phyloP scores from a whole-genome alignment of 2,329 filamentous ascomycete species.

The Akanthomyces lecanii region DNA sequence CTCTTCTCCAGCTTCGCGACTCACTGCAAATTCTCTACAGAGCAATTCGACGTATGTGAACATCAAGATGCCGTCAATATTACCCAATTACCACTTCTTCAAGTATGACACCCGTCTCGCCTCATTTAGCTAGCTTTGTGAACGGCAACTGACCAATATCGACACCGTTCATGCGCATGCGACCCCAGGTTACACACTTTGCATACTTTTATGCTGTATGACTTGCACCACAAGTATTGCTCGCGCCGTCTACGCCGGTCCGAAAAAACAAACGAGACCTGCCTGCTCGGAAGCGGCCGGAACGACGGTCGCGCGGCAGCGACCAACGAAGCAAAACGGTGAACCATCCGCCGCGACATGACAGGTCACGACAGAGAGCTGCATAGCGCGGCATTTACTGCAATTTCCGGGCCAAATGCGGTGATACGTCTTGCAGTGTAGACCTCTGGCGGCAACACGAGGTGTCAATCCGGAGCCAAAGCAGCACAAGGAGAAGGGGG shows the following conservation, averaged over 20 bases:
- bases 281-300: not conserved
- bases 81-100: not conserved
- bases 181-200: not conserved
- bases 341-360: not conserved
- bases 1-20: not conserved
- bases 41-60: not conserved
- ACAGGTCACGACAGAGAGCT: not conserved
- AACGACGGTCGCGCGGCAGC: not conserved
- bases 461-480: not conserved
- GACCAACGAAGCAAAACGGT: not conserved
- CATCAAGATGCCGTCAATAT: not conserved
- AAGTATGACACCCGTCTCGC: not conserved
- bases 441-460: not conserved
- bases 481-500: not conserved
- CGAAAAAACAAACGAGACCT: not conserved
- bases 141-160: not conserved
- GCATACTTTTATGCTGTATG: not conserved
- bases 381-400: not conserved
- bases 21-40: not conserved
- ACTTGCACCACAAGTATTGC: not conserved
- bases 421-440: not conserved
- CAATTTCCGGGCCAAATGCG: not conserved
- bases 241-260: not conserved
- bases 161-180: not conserved
- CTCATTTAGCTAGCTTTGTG: not conserved